These are phyloP conservation scores for Diaporthe ampelina DNA, from an alignment of 2,329 filamentous ascomycete genomes.

Conservation along the genomic window DNA sequence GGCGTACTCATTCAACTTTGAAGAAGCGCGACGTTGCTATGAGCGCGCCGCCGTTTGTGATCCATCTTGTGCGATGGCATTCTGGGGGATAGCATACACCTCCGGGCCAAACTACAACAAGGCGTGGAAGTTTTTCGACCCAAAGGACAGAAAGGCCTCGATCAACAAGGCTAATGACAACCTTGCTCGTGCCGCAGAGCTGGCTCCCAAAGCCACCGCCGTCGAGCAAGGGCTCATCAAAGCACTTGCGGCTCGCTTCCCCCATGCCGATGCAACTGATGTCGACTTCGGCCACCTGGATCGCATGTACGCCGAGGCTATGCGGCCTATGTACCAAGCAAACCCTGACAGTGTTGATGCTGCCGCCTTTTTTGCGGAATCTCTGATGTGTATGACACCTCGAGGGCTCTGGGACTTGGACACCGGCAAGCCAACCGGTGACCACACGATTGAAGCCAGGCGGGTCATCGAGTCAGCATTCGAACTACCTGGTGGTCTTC, in stretches of 20 bases:
- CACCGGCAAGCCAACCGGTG: neutral
- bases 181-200: neutral
- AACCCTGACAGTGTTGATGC: neutral
- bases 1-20: constrained; percentile 1
- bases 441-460: neutral
- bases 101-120: constrained; percentile 16
- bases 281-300: neutral
- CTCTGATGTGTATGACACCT: neutral
- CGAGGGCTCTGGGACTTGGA: constrained; percentile 1
- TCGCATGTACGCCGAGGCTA: constrained; percentile 3
- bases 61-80: constrained; percentile 1
- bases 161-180: neutral
- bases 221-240: neutral
- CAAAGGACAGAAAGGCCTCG: neutral
- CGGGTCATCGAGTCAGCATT: neutral
- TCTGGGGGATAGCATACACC: neutral
- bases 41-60: neutral
- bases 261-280: neutral
- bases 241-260: constrained; percentile 10
- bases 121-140: constrained; percentile 5
- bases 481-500: neutral
- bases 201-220: neutral
- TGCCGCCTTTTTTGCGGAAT: neutral
- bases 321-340: neutral
- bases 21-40: neutral